phyloP scores from a whole-genome alignment of 2,329 filamentous ascomycete genomes.

The Alternaria hordeiaustralica region DNA sequence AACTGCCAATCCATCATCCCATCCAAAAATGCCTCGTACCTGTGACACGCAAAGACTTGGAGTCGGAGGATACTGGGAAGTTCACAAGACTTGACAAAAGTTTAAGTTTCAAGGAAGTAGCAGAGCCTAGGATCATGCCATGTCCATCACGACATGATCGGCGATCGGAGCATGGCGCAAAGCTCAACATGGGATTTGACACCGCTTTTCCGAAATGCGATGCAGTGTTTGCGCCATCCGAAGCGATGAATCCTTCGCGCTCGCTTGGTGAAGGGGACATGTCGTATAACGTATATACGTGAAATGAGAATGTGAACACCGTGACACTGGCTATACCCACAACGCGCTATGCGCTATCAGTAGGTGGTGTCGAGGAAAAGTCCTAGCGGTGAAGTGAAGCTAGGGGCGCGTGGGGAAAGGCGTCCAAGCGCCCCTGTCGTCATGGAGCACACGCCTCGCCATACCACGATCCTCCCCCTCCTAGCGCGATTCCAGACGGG shows the following conservation, averaged over 20 bases:
- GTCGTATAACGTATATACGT: not conserved
- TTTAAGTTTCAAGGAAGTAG: not conserved
- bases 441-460: constrained; percentile 14
- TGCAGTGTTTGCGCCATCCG: not conserved
- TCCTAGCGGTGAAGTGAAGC: constrained; percentile 22
- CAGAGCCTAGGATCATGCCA: not conserved
- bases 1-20: not conserved
- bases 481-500: constrained; percentile 3
- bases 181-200: constrained; percentile 13
- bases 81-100: not conserved
- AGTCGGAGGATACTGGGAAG: not conserved
- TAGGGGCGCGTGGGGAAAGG: not conserved
- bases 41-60: not conserved
- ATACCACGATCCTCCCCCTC: constrained; percentile 3
- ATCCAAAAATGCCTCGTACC: not conserved
- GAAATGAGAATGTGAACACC: not conserved
- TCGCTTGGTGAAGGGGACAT: not conserved
- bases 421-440: constrained; percentile 17
- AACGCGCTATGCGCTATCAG: constrained; percentile 18
- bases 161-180: constrained; percentile 6
- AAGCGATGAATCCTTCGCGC: not conserved
- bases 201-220: constrained; percentile 13
- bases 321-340: not conserved
- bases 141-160: constrained; percentile 1
- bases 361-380: constrained; percentile 2